Evolutionary conservation across 805 yeast genomes (phyloP).

Genomic region (Starmerella bacillaris): DNA sequence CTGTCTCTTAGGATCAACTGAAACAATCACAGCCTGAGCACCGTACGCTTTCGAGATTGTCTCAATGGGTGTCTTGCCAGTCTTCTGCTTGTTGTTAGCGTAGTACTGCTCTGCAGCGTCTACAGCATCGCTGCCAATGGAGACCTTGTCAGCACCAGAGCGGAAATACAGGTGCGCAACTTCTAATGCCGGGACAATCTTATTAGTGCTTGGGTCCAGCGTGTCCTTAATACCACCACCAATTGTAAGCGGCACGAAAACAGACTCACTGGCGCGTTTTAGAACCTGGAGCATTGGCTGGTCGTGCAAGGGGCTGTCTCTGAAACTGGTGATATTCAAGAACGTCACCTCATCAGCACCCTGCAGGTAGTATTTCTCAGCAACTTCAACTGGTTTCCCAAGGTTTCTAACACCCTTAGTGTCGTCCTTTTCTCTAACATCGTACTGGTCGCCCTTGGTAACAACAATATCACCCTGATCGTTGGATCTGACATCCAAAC

Average conservation of each 20-base stretch:
- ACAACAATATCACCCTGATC: conserved; percentile 92
- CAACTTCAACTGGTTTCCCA: conserved; percentile 92
- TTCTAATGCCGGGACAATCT: conserved; percentile 60
- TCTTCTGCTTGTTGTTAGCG: conserved; percentile 35
- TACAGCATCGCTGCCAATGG: conserved; percentile 97
- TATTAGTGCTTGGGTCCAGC: conserved; percentile 61
- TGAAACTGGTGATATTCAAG: conserved; percentile 83
- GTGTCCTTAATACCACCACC: conserved; percentile 96
- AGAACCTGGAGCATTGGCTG: conserved; percentile 91
- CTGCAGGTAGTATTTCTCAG: conserved; percentile 72
- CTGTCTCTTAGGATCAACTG: conserved; percentile 90
- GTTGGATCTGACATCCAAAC: conserved; percentile 90
- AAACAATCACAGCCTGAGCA: conserved; percentile 90
- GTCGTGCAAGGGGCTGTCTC: conserved; percentile 82
- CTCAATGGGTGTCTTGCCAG: conserved; percentile 79
- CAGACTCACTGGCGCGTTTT: conserved; percentile 63
- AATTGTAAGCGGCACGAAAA: conserved; percentile 91
- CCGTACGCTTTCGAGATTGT: conserved; percentile 86
- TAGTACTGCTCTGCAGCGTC: conserved; percentile 71
- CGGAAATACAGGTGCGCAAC: conserved; percentile 84
- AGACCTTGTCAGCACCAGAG: conserved; percentile 95
- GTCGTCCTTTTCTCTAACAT: conserved; percentile 62
- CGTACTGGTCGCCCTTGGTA: conserved; percentile 96
- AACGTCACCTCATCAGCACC: conserved; percentile 98
- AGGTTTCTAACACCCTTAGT: conserved; percentile 55